A percentile compares a stretch with the other conserved stretches of the same genome.
Evolutionary conservation across 495 filamentous ascomycete genomes (phyloP).

Genomic region (Annulohypoxylon moriforme): DNA sequence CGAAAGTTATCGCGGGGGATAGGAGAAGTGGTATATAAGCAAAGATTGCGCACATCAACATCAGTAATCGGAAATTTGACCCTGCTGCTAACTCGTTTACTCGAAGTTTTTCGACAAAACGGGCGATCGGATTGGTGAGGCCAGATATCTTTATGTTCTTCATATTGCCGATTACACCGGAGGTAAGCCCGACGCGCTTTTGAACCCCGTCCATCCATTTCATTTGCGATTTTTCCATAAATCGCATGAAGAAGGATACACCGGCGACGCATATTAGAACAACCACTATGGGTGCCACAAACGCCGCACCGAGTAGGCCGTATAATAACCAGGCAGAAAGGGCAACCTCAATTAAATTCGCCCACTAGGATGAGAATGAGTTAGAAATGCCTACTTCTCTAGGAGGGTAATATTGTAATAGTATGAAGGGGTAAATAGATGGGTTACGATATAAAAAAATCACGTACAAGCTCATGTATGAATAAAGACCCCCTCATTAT

Average conservation of each 20-base stretch:
- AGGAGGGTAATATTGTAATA: not conserved
- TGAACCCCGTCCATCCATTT: slow-evolving; percentile 65
- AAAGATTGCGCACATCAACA: slow-evolving; percentile 63
- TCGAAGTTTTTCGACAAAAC: slow-evolving; percentile 64
- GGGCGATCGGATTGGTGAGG: slow-evolving; percentile 56
- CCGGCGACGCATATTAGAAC: slow-evolving; percentile 43
- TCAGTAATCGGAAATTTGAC: slow-evolving; percentile 65
- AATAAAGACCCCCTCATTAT: slow-evolving; percentile 52
- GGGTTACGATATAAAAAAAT: not conserved
- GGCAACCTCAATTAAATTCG: slow-evolving; percentile 64
- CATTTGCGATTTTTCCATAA: slow-evolving; percentile 60
- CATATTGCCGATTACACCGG: slow-evolving; percentile 67
- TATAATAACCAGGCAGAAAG: slow-evolving; percentile 54
- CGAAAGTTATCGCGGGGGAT: slow-evolving; percentile 57
- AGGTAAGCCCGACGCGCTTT: slow-evolving; percentile 63
- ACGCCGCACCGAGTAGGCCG: slow-evolving; percentile 35
- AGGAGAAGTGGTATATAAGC: slow-evolving; percentile 64
- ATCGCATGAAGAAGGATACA: slow-evolving; percentile 54
- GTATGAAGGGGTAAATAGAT: not conserved
- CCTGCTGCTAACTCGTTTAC: slow-evolving; percentile 69
- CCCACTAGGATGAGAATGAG: slow-evolving; percentile 44
- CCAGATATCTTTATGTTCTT: slow-evolving; percentile 73
- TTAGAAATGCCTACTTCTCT: slow-evolving; percentile 7
- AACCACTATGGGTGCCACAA: slow-evolving; percentile 38
- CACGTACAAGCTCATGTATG: slow-evolving; percentile 53